Evolutionary conservation across 371 early-diverging fungal species (phyloP).

Genomic region (Chytridium lagenaria): DNA sequence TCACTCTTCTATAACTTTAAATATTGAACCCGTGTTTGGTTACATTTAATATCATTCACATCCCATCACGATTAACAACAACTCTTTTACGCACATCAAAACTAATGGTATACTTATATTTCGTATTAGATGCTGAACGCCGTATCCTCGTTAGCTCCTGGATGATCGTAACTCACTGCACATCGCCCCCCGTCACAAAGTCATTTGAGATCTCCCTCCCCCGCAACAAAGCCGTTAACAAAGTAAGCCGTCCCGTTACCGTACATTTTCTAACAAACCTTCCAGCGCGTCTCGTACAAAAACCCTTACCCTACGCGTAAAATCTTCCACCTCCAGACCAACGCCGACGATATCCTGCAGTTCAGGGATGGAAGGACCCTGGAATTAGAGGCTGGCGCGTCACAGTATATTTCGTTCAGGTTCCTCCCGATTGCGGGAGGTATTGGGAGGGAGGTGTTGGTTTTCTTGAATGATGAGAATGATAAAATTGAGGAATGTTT

Average conservation of each 20-base stretch:
- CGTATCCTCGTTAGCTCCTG: slow-evolving; percentile 50
- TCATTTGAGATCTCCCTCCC: slow-evolving; percentile 54
- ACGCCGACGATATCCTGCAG: slow-evolving; percentile 48
- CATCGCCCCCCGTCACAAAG: slow-evolving; percentile 54
- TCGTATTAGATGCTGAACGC: slow-evolving; percentile 37
- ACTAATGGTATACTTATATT: not conserved
- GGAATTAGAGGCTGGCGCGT: slow-evolving; percentile 47
- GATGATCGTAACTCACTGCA: slow-evolving; percentile 50
- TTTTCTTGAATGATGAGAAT: slow-evolving; percentile 57
- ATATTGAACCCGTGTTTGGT: not conserved
- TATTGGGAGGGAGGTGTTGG: slow-evolving; percentile 34
- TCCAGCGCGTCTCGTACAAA: slow-evolving; percentile 57
- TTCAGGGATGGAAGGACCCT: slow-evolving; percentile 48
- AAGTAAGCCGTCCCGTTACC: slow-evolving; percentile 40
- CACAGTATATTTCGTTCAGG: slow-evolving; percentile 54
- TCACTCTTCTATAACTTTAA: no score
- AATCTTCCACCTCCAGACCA: slow-evolving; percentile 49
- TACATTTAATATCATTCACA: not conserved
- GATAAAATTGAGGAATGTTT: slow-evolving; percentile 59
- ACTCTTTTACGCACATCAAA: no score
- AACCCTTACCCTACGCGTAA: slow-evolving; percentile 55
- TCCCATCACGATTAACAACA: no score
- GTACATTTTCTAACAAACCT: not conserved
- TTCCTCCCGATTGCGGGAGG: slow-evolving; percentile 39
- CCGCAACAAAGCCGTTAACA: slow-evolving; percentile 47